Conservation (phyloP, 1,284 basidiomycete species). For the Serendipita sp. region DNA sequence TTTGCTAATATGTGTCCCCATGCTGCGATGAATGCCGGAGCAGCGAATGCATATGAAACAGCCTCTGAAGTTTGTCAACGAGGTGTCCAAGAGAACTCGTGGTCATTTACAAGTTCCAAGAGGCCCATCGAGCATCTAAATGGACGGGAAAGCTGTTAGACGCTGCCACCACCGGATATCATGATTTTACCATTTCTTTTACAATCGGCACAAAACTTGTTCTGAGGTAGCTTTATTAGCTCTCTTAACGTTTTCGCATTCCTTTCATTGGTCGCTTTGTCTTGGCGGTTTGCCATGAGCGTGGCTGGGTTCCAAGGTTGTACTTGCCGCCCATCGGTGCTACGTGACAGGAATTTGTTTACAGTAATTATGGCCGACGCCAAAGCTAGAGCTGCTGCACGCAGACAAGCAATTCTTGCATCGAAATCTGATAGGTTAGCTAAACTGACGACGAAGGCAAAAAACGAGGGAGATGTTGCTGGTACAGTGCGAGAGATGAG, state of each 20-base stretch:
- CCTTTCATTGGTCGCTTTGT: constrained; percentile 71
- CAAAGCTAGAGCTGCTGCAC: background rate
- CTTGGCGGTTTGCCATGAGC: constrained; percentile 30
- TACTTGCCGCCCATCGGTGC: background rate
- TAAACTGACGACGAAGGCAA: constrained; percentile 2
- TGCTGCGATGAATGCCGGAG: constrained; percentile 94
- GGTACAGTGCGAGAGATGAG: background rate
- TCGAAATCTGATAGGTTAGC: background rate
- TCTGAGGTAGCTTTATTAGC: constrained; percentile 76
- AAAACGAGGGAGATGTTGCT: constrained; percentile 4
- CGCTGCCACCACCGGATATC: background rate
- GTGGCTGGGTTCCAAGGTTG: background rate
- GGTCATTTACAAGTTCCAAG: constrained; percentile 73
- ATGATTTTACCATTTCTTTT: constrained; percentile 65
- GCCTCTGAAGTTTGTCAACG: constrained; percentile 36
- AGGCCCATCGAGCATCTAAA: constrained; percentile 92
- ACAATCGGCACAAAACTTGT: constrained; percentile 89
- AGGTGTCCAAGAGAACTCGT: constrained; percentile 9
- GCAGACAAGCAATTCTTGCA: constrained; percentile 4
- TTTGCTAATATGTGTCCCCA: constrained; percentile 96
- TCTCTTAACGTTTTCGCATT: constrained; percentile 67
- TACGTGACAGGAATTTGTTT: background rate
- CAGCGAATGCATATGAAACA: constrained; percentile 93
- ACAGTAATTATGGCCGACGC: background rate
- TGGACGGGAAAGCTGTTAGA: constrained; percentile 11